Conservation (phyloP, 208 protist species). For the Leishmania guyanensis region DNA sequence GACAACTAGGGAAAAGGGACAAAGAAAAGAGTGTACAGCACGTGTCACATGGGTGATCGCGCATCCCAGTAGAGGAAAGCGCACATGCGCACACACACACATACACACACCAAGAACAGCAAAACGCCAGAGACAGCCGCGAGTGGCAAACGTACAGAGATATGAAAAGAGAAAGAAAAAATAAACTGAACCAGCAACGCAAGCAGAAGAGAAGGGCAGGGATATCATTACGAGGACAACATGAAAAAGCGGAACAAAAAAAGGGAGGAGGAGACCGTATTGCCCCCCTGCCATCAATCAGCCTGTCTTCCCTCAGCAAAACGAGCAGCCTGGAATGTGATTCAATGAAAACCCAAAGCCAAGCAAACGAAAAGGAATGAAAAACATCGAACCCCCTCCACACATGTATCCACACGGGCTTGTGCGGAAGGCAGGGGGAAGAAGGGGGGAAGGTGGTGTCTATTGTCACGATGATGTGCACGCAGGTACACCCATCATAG, state of each 20-base stretch:
- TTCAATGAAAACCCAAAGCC: neutral
- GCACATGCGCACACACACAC: neutral
- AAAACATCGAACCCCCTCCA: neutral
- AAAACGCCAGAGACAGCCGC: neutral
- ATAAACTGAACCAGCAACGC: neutral
- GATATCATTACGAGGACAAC: neutral
- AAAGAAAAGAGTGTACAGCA: neutral
- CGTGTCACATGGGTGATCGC: neutral
- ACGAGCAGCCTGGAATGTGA: neutral
- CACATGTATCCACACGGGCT: neutral
- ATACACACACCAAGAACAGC: neutral
- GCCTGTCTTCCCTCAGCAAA: neutral
- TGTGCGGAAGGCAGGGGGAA: neutral
- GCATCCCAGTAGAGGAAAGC: neutral
- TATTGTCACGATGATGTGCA: neutral
- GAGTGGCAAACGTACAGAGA: neutral
- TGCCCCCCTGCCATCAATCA: neutral
- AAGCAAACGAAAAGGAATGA: neutral
- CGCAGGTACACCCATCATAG: neutral
- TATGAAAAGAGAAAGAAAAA: neutral
- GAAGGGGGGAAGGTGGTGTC: neutral
- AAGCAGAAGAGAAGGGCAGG: neutral
- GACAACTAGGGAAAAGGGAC: neutral
- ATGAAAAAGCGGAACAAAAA: neutral
- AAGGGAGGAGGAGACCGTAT: neutral